Percentiles rank a stretch among this genome's conserved stretches.
Conservation (phyloP, 805 yeast genomes). For the Cyberlindnera samutprakarnensis region DNA sequence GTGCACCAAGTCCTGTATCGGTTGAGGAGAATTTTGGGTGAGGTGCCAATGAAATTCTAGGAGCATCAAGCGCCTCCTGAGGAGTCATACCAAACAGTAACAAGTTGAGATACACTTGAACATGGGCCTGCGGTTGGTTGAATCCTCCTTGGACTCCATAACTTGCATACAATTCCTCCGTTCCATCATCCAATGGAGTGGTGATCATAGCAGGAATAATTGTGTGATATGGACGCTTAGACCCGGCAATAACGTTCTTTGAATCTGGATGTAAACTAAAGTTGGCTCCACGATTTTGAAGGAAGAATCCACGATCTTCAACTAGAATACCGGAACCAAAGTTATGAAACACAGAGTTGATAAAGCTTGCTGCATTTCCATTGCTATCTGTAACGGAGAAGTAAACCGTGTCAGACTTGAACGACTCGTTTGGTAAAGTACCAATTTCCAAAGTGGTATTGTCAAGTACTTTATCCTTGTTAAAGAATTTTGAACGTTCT, state of each 20-base stretch:
- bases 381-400: constrained; percentile 55
- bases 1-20: constrained; percentile 52
- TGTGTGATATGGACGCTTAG: constrained; percentile 74
- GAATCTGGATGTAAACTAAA: constrained; percentile 54
- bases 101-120: constrained; percentile 67
- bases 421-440: constrained; percentile 45
- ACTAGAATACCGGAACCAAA: constrained; percentile 66
- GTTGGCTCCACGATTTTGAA: constrained; percentile 74
- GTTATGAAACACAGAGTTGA: constrained; percentile 61
- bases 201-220: constrained; percentile 81
- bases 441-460: constrained; percentile 39
- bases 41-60: constrained; percentile 60
- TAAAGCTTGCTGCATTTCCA: constrained; percentile 79
- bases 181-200: constrained; percentile 24
- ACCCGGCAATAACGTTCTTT: constrained; percentile 56
- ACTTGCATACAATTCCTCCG: constrained; percentile 52
- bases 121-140: constrained; percentile 82
- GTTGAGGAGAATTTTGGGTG: constrained; percentile 33
- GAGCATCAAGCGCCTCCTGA: constrained; percentile 70
- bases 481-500: constrained; percentile 41
- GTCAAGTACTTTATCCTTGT: constrained; percentile 30
- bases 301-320: constrained; percentile 54
- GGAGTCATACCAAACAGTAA: constrained; percentile 55
- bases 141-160: constrained; percentile 84
- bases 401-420: constrained; percentile 65